Percentiles rank a stretch among this genome's conserved stretches.
These are phyloP conservation scores for Solanum bulbocastanum DNA, from an alignment of 257 asterid genomes.

Conservation along the genomic window DNA sequence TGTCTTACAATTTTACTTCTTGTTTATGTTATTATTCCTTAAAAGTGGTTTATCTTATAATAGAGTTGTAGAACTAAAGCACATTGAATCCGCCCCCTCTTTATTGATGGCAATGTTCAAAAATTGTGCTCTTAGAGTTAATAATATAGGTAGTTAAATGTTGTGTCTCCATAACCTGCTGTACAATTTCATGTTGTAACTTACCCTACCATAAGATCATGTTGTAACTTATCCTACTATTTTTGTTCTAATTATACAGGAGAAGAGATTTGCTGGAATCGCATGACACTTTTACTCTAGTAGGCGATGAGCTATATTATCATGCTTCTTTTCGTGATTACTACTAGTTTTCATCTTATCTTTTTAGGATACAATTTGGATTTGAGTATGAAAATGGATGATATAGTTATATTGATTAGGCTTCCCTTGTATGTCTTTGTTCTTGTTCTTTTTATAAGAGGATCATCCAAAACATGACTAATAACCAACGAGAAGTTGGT, in stretches of 20 bases:
- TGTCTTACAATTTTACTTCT: background rate
- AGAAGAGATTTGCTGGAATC: too few relatives aligned
- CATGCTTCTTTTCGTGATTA: constrained; percentile 10
- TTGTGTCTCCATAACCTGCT: constrained; percentile 42
- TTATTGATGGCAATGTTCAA: background rate
- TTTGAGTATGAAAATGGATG: constrained; percentile 3
- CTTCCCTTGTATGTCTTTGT: constrained; percentile 29
- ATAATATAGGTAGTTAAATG: constrained; percentile 1
- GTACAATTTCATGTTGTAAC: constrained; percentile 20
- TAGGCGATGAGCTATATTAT: constrained; percentile 9
- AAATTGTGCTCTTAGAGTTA: background rate
- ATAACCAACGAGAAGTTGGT: too few relatives aligned
- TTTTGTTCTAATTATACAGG: too few relatives aligned
- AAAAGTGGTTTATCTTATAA: background rate
- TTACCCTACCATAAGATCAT: background rate
- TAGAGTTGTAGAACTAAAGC: background rate
- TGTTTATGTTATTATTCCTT: background rate
- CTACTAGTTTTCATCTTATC: constrained; percentile 19
- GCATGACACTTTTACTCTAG: constrained; percentile 11
- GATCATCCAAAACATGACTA: too few relatives aligned
- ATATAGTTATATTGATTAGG: constrained; percentile 11
- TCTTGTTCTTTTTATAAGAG: constrained; percentile 12
- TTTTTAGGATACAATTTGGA: background rate
- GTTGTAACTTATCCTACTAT: too few relatives aligned
- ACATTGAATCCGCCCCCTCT: background rate